A percentile compares a stretch with the other conserved stretches of the same genome.
Evolutionary conservation across 257 asterid species (phyloP).

Genomic region (Solanum acaule): DNA sequence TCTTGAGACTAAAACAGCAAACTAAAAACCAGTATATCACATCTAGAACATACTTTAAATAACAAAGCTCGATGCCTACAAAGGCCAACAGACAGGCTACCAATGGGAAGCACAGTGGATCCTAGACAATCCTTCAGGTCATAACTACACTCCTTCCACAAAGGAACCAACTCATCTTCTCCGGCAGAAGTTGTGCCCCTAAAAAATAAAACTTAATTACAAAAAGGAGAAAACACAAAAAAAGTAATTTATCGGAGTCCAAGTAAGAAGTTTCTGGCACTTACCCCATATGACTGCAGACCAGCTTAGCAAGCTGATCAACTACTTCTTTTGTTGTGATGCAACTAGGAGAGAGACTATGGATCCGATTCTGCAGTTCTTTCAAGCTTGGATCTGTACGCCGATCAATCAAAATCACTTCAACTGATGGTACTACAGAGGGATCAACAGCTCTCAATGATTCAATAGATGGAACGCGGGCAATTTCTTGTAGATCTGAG

Average conservation of each 20-base stretch:
- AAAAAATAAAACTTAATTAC: constrained; percentile 20
- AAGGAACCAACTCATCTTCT: constrained; percentile 54
- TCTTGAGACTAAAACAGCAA: not conserved
- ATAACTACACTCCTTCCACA: constrained; percentile 81
- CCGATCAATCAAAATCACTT: constrained; percentile 68
- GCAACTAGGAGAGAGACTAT: constrained; percentile 49
- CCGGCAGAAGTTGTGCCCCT: constrained; percentile 63
- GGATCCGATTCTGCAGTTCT: constrained; percentile 68
- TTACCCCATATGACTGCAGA: constrained; percentile 95
- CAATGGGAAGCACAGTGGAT: constrained; percentile 78
- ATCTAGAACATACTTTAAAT: constrained; percentile 58
- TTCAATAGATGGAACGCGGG: constrained; percentile 87
- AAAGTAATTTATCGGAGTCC: not conserved
- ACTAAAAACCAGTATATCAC: not conserved
- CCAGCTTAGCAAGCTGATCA: constrained; percentile 89
- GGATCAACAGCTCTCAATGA: constrained; percentile 65
- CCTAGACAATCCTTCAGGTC: constrained; percentile 81
- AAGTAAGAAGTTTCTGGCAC: constrained; percentile 15
- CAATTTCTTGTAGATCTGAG: constrained; percentile 78
- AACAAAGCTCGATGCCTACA: constrained; percentile 87
- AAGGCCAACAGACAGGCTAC: constrained; percentile 68
- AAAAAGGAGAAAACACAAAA: not conserved
- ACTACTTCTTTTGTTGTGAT: constrained; percentile 66
- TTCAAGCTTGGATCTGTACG: constrained; percentile 72
- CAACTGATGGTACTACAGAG: constrained; percentile 41